A percentile compares a stretch with the other conserved stretches of the same genome.
Evolutionary conservation across 129 eudicot species (phyloP).

Genomic region (Lactuca saligna): DNA sequence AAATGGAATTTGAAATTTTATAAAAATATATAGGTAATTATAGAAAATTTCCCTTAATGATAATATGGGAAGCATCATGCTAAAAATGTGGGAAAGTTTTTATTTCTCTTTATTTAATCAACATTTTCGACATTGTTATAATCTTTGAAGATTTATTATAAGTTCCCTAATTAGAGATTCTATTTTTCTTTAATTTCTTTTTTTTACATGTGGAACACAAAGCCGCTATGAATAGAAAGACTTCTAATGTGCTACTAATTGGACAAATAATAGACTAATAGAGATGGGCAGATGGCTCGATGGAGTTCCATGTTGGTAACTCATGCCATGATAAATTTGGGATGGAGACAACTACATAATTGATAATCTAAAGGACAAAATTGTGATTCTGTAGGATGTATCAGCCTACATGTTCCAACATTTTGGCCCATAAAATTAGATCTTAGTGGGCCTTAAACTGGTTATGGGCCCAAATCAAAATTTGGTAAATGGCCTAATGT

Average conservation of each 20-base stretch:
- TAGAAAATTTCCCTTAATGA: no score
- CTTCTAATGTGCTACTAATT: slow-evolving; percentile 51
- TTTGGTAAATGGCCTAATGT: no score
- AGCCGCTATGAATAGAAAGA: slow-evolving; percentile 63
- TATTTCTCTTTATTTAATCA: no score
- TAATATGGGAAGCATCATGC: no score
- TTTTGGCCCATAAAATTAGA: neutral
- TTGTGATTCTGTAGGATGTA: slow-evolving; percentile 11
- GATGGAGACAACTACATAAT: slow-evolving; percentile 52
- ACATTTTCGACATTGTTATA: no score
- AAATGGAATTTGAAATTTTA: no score
- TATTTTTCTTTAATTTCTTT: neutral
- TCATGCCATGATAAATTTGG: slow-evolving; percentile 79
- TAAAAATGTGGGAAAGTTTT: no score
- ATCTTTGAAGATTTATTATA: no score
- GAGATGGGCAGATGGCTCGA: slow-evolving; percentile 33
- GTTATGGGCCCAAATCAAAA: neutral
- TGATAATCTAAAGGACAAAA: no score
- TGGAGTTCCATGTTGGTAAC: slow-evolving; percentile 76
- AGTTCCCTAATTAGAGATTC: no score
- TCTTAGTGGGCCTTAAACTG: no score
- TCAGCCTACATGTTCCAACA: neutral
- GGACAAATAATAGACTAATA: slow-evolving; percentile 45
- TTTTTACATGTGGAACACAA: slow-evolving; percentile 70
- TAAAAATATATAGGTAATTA: no score